Percentiles rank a stretch among this genome's conserved stretches.
phyloP scores from a whole-genome alignment of 1,284 basidiomycete genomes.

The Pseudomicrostroma phylloplanum region DNA sequence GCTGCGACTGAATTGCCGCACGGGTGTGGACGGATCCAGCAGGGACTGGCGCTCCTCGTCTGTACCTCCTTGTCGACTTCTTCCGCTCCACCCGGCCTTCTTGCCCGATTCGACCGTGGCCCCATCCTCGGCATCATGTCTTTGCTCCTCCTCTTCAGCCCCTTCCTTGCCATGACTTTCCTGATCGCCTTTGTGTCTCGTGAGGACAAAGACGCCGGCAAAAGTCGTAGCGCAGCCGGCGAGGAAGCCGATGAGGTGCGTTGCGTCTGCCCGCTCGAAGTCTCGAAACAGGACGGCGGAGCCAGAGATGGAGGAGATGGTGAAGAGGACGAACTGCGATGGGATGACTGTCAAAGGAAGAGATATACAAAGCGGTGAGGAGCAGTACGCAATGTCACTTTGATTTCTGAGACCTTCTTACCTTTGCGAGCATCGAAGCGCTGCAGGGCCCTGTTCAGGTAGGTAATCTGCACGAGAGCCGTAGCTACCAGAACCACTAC shows the following conservation, averaged over 20 bases:
- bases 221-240: conserved; percentile 78
- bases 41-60: neutral
- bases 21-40: neutral
- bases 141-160: conserved; percentile 1
- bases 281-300: conserved; percentile 90
- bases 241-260: conserved; percentile 75
- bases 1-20: neutral
- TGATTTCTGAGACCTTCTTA: conserved; percentile 7
- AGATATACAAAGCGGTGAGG: neutral
- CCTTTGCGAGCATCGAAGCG: conserved; percentile 31
- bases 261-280: conserved; percentile 59
- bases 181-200: conserved; percentile 20
- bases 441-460: conserved; percentile 64
- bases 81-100: neutral
- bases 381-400: neutral
- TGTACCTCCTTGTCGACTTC: neutral
- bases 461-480: conserved; percentile 81
- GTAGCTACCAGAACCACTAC: conserved; percentile 67
- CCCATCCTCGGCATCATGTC: conserved; percentile 1
- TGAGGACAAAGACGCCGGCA: conserved; percentile 66
- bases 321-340: conserved; percentile 79
- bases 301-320: conserved; percentile 73
- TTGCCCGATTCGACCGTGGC: neutral
- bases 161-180: conserved; percentile 1
- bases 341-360: conserved; percentile 53